Evolutionary conservation across 2,329 filamentous ascomycete species (phyloP).

Genomic region (Aspergillus puulaauensis): DNA sequence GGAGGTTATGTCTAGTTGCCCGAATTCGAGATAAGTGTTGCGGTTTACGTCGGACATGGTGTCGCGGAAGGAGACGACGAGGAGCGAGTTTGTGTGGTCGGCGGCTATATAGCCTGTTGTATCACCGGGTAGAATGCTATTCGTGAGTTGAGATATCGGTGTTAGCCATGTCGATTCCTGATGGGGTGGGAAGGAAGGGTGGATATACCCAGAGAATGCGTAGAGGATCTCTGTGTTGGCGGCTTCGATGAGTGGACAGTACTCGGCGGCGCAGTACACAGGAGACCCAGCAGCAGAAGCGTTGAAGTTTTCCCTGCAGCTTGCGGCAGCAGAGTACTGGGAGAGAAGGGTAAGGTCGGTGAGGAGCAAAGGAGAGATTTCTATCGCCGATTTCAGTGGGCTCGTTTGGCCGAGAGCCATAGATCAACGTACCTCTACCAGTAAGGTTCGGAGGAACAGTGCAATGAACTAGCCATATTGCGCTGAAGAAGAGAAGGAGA

Average conservation of each 20-base stretch:
- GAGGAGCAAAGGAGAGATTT: conserved; percentile 1
- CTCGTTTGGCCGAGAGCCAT: too few species aligned
- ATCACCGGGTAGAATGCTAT: conserved; percentile 26
- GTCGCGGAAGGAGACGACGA: conserved; percentile 39
- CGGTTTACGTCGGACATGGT: conserved; percentile 29
- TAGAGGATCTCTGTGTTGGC: conserved; percentile 42
- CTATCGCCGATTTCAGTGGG: neutral
- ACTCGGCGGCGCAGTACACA: conserved; percentile 42
- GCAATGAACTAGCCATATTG: too few species aligned
- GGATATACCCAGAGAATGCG: conserved; percentile 46
- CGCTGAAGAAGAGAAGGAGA: too few species aligned
- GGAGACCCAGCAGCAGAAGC: conserved; percentile 33
- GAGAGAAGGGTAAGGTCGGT: conserved; percentile 40
- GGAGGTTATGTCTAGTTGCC: conserved; percentile 25
- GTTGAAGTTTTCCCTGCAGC: conserved; percentile 48
- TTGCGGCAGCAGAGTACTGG: conserved; percentile 51
- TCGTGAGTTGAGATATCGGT: too few species aligned
- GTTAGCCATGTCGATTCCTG: too few species aligned
- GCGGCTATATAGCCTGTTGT: conserved; percentile 49
- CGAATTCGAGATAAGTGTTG: conserved; percentile 28
- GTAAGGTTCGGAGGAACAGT: too few species aligned
- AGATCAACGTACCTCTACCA: too few species aligned
- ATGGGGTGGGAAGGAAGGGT: too few species aligned
- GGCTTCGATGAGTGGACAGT: conserved; percentile 46
- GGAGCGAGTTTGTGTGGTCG: conserved; percentile 42